Conservation (phyloP, 106 monocot species). For the Triglochin maritima region DNA sequence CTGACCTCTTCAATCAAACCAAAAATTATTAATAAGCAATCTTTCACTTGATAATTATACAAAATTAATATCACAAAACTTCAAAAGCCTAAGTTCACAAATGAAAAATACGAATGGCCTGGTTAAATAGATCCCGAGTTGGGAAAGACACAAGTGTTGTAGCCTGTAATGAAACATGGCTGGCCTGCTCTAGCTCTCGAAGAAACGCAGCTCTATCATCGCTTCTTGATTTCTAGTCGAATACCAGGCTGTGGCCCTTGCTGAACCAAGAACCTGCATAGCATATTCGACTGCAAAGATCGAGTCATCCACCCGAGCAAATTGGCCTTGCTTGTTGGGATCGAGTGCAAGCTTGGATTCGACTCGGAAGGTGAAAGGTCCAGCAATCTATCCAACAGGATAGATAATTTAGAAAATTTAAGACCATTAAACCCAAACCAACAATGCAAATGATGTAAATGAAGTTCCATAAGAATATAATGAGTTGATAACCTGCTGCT, state of each 20-base stretch:
- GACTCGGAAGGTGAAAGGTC: slow-evolving; percentile 66
- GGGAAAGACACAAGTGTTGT: no score
- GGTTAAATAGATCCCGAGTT: no score
- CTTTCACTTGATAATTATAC: no score
- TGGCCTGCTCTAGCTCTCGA: slow-evolving; percentile 35
- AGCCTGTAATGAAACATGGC: no score
- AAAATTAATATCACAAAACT: no score
- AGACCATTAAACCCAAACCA: not conserved
- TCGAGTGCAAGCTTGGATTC: slow-evolving; percentile 53
- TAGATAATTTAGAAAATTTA: not conserved
- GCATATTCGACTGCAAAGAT: slow-evolving; percentile 77
- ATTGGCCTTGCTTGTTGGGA: slow-evolving; percentile 9
- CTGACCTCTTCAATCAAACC: no score
- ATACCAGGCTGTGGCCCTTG: slow-evolving; percentile 87
- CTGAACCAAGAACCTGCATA: slow-evolving; percentile 82
- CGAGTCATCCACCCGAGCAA: slow-evolving; percentile 30
- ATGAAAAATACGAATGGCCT: no score
- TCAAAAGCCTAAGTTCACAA: no score
- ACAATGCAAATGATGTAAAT: no score
- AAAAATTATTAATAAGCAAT: no score
- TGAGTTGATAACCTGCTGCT: slow-evolving; percentile 63
- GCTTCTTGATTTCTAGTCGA: slow-evolving; percentile 58
- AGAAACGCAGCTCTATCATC: slow-evolving; percentile 94
- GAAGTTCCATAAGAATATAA: not conserved
- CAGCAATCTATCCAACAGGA: slow-evolving; percentile 35